phyloP scores from a whole-genome alignment of 2,329 filamentous ascomycete species.

The Fusarium coffeatum region DNA sequence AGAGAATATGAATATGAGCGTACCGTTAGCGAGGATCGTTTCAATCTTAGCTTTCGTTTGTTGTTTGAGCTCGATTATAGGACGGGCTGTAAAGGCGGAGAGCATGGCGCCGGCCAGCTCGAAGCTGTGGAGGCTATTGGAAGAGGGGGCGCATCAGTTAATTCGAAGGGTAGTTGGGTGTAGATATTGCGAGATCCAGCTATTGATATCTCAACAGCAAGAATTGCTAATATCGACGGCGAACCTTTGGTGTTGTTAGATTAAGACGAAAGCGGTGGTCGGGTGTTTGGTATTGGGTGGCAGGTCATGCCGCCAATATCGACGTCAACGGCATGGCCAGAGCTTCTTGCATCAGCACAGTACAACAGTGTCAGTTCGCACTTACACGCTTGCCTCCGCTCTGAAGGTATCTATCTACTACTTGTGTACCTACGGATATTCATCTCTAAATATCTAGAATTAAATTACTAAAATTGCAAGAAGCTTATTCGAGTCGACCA shows the following conservation, averaged over 20 bases:
- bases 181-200: neutral
- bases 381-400: neutral
- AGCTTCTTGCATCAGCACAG: constrained; percentile 44
- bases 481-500: neutral
- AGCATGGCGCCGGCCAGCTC: constrained; percentile 77
- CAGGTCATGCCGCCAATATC: constrained; percentile 37
- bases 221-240: neutral
- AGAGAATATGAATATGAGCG: constrained; percentile 19
- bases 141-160: constrained; percentile 49
- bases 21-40: constrained; percentile 91
- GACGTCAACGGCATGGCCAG: constrained; percentile 49
- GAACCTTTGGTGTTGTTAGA: constrained; percentile 9
- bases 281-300: constrained; percentile 22
- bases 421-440: neutral
- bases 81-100: constrained; percentile 95
- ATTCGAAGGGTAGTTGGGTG: neutral
- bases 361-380: constrained; percentile 38
- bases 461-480: neutral
- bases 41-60: constrained; percentile 98
- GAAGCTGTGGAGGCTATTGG: constrained; percentile 48
- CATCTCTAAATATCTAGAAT: neutral
- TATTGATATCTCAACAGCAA: neutral
- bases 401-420: neutral
- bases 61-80: constrained; percentile 95
- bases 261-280: constrained; percentile 19